A percentile compares a stretch with the other conserved stretches of the same genome.
phyloP scores from a whole-genome alignment of 768 basidiomycete species.

The Fistulinella prunicolor region DNA sequence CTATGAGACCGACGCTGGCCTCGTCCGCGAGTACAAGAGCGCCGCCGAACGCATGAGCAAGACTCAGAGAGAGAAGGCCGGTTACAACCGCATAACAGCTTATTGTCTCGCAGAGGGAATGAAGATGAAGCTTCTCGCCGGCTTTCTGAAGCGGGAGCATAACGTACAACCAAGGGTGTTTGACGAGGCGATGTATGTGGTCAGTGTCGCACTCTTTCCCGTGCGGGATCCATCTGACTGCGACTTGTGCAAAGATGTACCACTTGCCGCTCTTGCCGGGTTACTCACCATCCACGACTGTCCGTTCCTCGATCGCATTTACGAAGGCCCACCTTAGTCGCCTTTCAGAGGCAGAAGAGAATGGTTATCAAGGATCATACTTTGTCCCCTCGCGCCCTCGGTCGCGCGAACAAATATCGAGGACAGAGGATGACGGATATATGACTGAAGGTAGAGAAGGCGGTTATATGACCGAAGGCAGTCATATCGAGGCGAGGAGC shows the following conservation, averaged over 20 bases:
- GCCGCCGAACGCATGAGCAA: constrained; percentile 88
- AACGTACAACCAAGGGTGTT: constrained; percentile 84
- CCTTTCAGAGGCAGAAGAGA: constrained; percentile 85
- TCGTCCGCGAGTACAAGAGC: constrained; percentile 73
- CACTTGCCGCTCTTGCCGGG: constrained; percentile 89
- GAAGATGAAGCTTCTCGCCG: constrained; percentile 77
- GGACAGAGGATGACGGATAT: constrained; percentile 21
- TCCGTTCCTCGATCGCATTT: constrained; percentile 76
- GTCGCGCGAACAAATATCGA: constrained; percentile 19
- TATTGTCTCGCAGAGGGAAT: constrained; percentile 87
- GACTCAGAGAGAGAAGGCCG: constrained; percentile 75
- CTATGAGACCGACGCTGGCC: constrained; percentile 62
- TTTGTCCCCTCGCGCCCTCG: constrained; percentile 41
- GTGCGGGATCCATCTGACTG: neutral
- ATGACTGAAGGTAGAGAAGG: constrained; percentile 36
- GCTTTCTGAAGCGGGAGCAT: constrained; percentile 90
- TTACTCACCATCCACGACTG: constrained; percentile 78
- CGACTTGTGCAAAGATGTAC: constrained; percentile 61
- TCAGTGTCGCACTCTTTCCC: constrained; percentile 39
- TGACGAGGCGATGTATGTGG: constrained; percentile 92
- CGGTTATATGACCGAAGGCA: constrained; percentile 58
- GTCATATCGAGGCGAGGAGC: constrained; percentile 10
- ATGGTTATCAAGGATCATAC: constrained; percentile 85
- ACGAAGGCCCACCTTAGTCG: constrained; percentile 59
- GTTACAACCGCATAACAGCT: constrained; percentile 80